Percentiles rank a stretch among this genome's conserved stretches.
Conservation (phyloP, 495 filamentous ascomycete genomes). For the Penicillium dipodomyicola region DNA sequence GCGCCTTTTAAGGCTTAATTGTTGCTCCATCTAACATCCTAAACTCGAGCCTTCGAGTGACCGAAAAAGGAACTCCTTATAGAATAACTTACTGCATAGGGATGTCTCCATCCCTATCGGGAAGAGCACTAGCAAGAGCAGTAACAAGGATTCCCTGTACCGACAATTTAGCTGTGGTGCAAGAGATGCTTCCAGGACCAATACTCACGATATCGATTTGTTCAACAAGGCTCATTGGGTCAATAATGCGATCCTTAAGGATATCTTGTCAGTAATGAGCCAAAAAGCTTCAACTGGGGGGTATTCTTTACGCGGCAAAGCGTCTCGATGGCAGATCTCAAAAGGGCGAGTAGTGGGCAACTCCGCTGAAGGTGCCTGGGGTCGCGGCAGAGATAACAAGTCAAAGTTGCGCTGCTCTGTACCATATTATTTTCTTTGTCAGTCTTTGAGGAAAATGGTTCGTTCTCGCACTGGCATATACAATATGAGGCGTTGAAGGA, state of each 20-base stretch:
- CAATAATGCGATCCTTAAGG: neutral
- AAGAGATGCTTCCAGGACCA: neutral
- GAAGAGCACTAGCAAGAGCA: neutral
- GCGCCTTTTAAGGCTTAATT: neutral
- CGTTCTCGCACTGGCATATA: neutral
- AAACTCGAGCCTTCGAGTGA: neutral
- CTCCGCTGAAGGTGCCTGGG: neutral
- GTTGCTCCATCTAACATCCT: neutral
- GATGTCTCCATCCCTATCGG: slow-evolving; percentile 1
- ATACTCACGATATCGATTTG: neutral
- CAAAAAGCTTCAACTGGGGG: neutral
- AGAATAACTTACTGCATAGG: neutral
- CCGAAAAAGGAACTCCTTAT: neutral
- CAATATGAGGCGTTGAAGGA: neutral
- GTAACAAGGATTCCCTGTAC: neutral
- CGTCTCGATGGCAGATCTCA: neutral
- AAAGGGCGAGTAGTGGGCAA: neutral
- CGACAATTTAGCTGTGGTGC: neutral
- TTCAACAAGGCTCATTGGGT: neutral
- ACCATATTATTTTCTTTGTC: neutral
- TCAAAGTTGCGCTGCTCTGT: neutral
- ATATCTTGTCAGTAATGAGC: neutral
- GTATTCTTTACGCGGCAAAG: neutral
- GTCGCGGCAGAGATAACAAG: slow-evolving; percentile 1
- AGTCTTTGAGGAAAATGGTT: neutral